Evolutionary conservation across 2,329 filamentous ascomycete species (phyloP), one percentile per base, ranked within the genome.

Genomic region (Ilyonectria robusta): DNA sequence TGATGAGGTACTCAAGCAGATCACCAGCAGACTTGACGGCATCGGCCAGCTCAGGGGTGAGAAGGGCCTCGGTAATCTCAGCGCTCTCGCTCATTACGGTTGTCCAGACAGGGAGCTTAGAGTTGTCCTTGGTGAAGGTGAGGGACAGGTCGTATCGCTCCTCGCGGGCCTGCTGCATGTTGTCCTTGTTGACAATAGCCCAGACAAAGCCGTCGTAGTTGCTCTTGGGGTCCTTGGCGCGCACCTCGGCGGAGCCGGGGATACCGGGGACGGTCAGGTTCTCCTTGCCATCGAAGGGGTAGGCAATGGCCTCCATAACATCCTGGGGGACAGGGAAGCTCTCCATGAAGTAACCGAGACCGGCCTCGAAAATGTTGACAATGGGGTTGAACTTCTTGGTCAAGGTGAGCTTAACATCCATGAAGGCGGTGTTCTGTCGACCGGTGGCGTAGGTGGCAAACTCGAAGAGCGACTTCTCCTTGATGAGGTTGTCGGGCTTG

Each of bases 1-100:
- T 86, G 76, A 99, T 92, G 67, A 99, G 82, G 75, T 95, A 95
- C 80, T 98, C 94, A 71, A 97, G 90, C 58, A 70, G 56, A 68
- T 95, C 92, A 33, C 95, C 95, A 6, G 94, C 94, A 59, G 91
- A 83, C 76, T 92, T 88, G 71, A 97, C 86, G 17, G 93, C 94
- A 76, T 92, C 89, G 81, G 94, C 88, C 42, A 99, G 87, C 75
- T 98, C 95, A n/a, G 92, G 88, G 4, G 94, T 97, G 57, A 99
- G 88, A 72, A 99, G 85, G 7, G 90, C 86, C 51, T 98, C 93
- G 13, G 95, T 98, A 75, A 99, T 92, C 83, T 98, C 96, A 65
- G 95, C 94, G 82, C 92, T 97, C 86, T 99, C 96, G 78, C 91
- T 97, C 96, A 99, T 98, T 78, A 98, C 90, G 13, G 94, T 97